Base-by-base conservation (phyloP, 495 filamentous ascomycete species). In the Rhypophila decipiens region DNA sequence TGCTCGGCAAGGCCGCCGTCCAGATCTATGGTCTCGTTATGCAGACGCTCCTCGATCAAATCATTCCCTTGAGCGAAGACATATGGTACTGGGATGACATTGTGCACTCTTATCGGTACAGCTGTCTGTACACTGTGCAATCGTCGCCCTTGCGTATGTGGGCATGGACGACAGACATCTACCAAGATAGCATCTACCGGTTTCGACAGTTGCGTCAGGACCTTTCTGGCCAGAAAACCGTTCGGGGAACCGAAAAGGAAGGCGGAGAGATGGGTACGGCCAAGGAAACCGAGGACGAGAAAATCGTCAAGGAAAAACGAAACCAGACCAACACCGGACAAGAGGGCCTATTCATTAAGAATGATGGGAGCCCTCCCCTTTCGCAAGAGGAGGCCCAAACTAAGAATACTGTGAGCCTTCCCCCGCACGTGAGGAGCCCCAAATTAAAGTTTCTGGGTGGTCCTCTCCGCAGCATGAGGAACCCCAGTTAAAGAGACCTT, bases 51-150 rank as follows among this genome's bases (percentile, higher is more conserved):
- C 67, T 96, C 4, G 81, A 89, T 23, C 83, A 89, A 51, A 88
- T 87, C 13, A 78, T 93, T n/a, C 79, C 80, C 0, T 56, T 98
- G 8, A 82, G 78, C 44, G 82, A 93, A 35, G 88, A 96, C 57
- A 84, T 94, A 31, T 85, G 80, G 67, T 97, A 97, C 59, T 98
- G 93, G 93, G 86, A 95, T 49, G 81, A 89, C 45, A 75, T 95
- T 1, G 65, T 93, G 35, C 75, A 78, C 1, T 90, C 87, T 11
- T 77, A 83, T 31, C 71, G 78, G 45, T 82, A 81, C 52, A 86
- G 82, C 43, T 80, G 78, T 18, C 51, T 95, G 1, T 95, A 95
- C 60, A 80, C 84, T 0, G 63, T 93, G 7, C 93, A 98, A 59
- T 94, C 83, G 2, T 85, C 82, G 1, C 93, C 93, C 0, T 54